Percentiles rank a stretch among this genome's conserved stretches.
phyloP scores from a whole-genome alignment of 2,329 filamentous ascomycete species.

The Aspergillus ruber region DNA sequence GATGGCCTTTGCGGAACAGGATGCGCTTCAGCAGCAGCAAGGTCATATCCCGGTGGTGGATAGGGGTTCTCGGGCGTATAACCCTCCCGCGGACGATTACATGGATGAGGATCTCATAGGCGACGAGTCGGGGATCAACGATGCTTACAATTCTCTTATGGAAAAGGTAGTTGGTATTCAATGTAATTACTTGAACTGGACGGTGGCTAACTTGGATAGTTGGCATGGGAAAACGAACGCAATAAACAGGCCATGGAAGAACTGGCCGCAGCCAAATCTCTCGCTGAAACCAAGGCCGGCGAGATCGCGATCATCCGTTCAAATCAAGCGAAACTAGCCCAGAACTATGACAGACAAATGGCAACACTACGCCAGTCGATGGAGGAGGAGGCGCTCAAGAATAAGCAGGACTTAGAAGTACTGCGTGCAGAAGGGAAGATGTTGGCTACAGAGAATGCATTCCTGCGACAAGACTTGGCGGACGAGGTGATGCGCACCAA shows the following conservation, averaged over 20 bases:
- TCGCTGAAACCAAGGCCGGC: slow-evolving; percentile 48
- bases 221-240: slow-evolving; percentile 35
- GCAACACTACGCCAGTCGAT: slow-evolving; percentile 48
- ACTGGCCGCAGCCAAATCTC: slow-evolving; percentile 32
- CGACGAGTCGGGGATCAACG: not conserved
- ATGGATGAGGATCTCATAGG: not conserved
- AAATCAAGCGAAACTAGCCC: slow-evolving; percentile 48
- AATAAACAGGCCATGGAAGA: slow-evolving; percentile 34
- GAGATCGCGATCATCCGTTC: slow-evolving; percentile 57
- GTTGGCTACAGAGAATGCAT: slow-evolving; percentile 53
- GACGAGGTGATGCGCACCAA: slow-evolving; percentile 48
- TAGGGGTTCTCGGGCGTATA: slow-evolving; percentile 8
- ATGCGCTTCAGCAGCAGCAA: slow-evolving; percentile 8
- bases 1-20: slow-evolving; percentile 4
- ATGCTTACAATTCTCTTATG: slow-evolving; percentile 12
- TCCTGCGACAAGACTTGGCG: slow-evolving; percentile 54
- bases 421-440: slow-evolving; percentile 50
- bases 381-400: slow-evolving; percentile 47
- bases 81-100: not conserved
- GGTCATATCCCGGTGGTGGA: slow-evolving; percentile 16
- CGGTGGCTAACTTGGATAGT: slow-evolving; percentile 18
- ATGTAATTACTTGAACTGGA: slow-evolving; percentile 1
- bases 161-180: slow-evolving; percentile 18
- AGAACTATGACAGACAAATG: slow-evolving; percentile 50
- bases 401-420: slow-evolving; percentile 50